Percentiles rank a stretch among this genome's conserved stretches.
Conservation (phyloP, 352 stramenopile genomes). For the Phytophthora europaea region DNA sequence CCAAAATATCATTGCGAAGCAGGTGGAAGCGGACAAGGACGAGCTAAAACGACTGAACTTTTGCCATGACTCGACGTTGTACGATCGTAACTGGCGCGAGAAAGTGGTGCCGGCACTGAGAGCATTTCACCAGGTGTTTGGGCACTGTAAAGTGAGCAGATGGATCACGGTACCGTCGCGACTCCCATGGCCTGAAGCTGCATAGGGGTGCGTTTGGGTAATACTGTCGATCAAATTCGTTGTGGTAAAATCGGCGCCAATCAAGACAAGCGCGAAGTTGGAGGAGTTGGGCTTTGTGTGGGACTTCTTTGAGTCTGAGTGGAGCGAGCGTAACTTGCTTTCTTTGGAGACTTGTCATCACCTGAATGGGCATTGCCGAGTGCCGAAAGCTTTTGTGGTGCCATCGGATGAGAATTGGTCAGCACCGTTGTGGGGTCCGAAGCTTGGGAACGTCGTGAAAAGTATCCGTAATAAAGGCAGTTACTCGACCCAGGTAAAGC, state of each 20-base stretch:
- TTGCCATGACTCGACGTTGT: constrained; percentile 39
- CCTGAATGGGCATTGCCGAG: constrained; percentile 30
- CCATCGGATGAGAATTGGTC: constrained; percentile 44
- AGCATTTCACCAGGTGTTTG: constrained; percentile 32
- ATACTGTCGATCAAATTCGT: constrained; percentile 49
- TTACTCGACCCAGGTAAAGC: too few relatives aligned
- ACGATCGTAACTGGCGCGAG: constrained; percentile 46
- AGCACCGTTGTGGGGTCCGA: constrained; percentile 27
- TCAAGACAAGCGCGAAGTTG: background rate
- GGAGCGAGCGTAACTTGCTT: constrained; percentile 49
- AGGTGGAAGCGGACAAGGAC: constrained; percentile 27
- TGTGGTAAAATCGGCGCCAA: background rate
- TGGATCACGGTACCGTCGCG: constrained; percentile 39
- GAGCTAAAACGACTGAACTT: constrained; percentile 46
- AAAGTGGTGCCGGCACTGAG: constrained; percentile 49
- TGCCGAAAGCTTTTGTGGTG: constrained; percentile 50
- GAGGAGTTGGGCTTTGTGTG: constrained; percentile 54
- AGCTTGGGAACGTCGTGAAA: constrained; percentile 19
- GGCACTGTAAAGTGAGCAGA: constrained; percentile 39
- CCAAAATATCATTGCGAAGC: background rate
- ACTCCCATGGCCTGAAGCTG: constrained; percentile 36
- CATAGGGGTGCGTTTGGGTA: constrained; percentile 45
- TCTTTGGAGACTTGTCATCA: constrained; percentile 41
- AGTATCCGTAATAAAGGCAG: too few relatives aligned
- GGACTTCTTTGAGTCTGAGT: constrained; percentile 43